phyloP scores from a whole-genome alignment of 345 rosid genomes.

The Orychophragmus violaceus region DNA sequence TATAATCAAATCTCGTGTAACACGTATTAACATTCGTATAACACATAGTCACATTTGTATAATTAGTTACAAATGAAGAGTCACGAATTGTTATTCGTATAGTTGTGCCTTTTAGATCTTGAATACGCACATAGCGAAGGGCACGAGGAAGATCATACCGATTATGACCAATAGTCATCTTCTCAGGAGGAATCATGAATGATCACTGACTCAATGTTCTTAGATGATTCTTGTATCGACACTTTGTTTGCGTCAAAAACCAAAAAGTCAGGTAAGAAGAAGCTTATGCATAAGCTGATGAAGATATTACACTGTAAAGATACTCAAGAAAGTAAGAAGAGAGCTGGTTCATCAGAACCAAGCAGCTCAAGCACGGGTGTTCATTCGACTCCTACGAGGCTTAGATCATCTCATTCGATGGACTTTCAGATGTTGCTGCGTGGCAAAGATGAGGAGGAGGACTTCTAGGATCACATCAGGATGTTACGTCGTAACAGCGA shows the following conservation, averaged over 20 bases:
- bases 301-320: slow-evolving; percentile 64
- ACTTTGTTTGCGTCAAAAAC: slow-evolving; percentile 30
- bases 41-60: no score
- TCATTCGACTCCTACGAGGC: slow-evolving; percentile 26
- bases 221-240: slow-evolving; percentile 48
- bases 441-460: slow-evolving; percentile 33
- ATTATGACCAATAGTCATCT: slow-evolving; percentile 61
- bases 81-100: no score
- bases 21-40: no score
- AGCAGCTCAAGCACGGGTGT: slow-evolving; percentile 33
- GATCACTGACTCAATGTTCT: slow-evolving; percentile 45
- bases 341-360: slow-evolving; percentile 32
- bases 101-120: no score
- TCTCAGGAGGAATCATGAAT: slow-evolving; percentile 37
- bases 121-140: slow-evolving; percentile 81
- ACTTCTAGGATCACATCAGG: slow-evolving; percentile 24
- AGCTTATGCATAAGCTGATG: slow-evolving; percentile 55
- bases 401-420: slow-evolving; percentile 46
- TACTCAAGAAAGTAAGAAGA: slow-evolving; percentile 19
- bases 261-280: slow-evolving; percentile 38
- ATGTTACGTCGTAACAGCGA: slow-evolving; percentile 17
- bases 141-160: slow-evolving; percentile 46
- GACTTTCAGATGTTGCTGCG: slow-evolving; percentile 46
- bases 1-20: no score
- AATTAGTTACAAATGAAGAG: no score